Percentiles rank a stretch among this genome's conserved stretches.
These are phyloP conservation scores for Cryptosporidium canis DNA, from an alignment of 169 alveolate genomes.

Conservation along the genomic window DNA sequence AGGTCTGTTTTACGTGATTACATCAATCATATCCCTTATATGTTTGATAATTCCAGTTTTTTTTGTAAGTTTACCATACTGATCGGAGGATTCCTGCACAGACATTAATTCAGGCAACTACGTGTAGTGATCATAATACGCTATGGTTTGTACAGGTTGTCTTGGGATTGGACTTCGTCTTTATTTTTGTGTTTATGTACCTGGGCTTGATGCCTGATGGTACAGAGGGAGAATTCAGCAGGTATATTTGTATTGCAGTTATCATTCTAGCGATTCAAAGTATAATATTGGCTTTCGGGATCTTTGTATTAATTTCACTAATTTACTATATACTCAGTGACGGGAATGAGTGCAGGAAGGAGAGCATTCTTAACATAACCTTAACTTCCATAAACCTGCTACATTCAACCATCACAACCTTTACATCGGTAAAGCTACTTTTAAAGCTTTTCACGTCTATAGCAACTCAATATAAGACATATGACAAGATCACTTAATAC, in stretches of 20 bases:
- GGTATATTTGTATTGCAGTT: slow-evolving; percentile 38
- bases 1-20: slow-evolving; percentile 41
- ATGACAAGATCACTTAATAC: slow-evolving; percentile 8
- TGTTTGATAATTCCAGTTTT: slow-evolving; percentile 56
- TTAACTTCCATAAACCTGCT: slow-evolving; percentile 26
- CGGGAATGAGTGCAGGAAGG: slow-evolving; percentile 13
- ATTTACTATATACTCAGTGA: neutral
- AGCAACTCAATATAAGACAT: slow-evolving; percentile 55
- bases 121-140: slow-evolving; percentile 55
- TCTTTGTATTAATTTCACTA: slow-evolving; percentile 28
- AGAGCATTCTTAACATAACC: slow-evolving; percentile 25
- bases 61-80: slow-evolving; percentile 9
- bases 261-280: slow-evolving; percentile 44
- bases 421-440: slow-evolving; percentile 35
- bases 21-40: slow-evolving; percentile 40
- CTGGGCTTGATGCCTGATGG: slow-evolving; percentile 48
- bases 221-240: slow-evolving; percentile 23
- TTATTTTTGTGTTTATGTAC: slow-evolving; percentile 56
- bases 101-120: slow-evolving; percentile 2
- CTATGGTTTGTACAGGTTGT: slow-evolving; percentile 65
- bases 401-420: slow-evolving; percentile 54
- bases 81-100: neutral
- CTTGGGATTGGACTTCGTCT: slow-evolving; percentile 26
- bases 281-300: slow-evolving; percentile 41
- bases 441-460: slow-evolving; percentile 29